Percentiles rank a stretch among this genome's conserved stretches.
These are phyloP conservation scores for Lagenaria siceraria DNA, from an alignment of 306 rosid species.

Conservation along the genomic window DNA sequence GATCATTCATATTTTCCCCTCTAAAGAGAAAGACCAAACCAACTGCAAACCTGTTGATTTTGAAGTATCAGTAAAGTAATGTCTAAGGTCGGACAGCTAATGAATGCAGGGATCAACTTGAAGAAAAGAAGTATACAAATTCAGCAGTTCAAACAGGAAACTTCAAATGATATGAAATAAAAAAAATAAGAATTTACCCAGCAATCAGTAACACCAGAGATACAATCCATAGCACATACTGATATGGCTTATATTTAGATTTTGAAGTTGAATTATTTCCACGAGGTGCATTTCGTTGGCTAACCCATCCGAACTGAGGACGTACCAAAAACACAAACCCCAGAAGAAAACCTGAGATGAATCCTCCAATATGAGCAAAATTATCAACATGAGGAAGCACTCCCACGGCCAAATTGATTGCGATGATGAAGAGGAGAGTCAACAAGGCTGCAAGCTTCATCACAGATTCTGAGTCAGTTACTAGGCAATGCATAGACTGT, in stretches of 20 bases:
- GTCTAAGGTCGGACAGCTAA: background rate
- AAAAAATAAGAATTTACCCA: constrained; percentile 3
- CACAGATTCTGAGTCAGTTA: background rate
- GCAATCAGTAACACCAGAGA: constrained; percentile 9
- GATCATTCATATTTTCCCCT: constrained; percentile 11
- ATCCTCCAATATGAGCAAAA: constrained; percentile 17
- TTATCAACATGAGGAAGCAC: constrained; percentile 16
- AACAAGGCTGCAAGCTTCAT: constrained; percentile 15
- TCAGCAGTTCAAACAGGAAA: background rate
- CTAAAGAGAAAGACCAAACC: constrained; percentile 4
- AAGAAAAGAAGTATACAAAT: background rate
- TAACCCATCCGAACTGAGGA: constrained; percentile 14
- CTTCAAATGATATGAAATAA: background rate
- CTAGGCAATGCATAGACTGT: background rate
- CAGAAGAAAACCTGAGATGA: constrained; percentile 11
- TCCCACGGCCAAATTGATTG: constrained; percentile 10
- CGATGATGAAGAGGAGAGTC: constrained; percentile 9
- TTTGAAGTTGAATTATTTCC: background rate
- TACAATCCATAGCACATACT: constrained; percentile 9
- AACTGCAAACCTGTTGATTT: constrained; percentile 6
- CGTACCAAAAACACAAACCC: constrained; percentile 11
- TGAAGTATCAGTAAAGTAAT: background rate
- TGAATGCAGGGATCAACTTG: background rate
- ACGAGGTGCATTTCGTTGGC: background rate
- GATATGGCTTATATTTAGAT: constrained; percentile 11